Percentiles rank a stretch among this genome's conserved stretches.
phyloP scores from a whole-genome alignment of 352 stramenopile species.

The Globisporangium radiosum region DNA sequence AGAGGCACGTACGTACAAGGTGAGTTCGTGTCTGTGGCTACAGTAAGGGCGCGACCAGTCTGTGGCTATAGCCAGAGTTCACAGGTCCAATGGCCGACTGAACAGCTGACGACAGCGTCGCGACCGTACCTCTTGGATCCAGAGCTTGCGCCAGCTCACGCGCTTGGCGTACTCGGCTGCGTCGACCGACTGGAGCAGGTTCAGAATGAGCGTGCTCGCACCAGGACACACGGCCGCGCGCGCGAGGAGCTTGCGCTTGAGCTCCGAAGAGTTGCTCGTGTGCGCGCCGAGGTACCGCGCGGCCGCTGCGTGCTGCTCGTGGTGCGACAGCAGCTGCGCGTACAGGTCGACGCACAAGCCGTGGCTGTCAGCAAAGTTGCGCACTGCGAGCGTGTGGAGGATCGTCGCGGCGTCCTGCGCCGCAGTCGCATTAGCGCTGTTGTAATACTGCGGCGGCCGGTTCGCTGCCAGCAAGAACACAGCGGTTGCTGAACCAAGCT shows the following conservation, averaged over 20 bases:
- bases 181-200: constrained; percentile 52
- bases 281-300: constrained; percentile 41
- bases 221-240: constrained; percentile 47
- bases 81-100: too few species aligned
- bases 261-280: constrained; percentile 28
- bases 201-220: constrained; percentile 55
- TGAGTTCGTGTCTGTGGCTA: too few species aligned
- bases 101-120: too few species aligned
- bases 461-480: constrained; percentile 63
- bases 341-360: constrained; percentile 49
- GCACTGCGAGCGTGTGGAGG: constrained; percentile 48
- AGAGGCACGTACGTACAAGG: not conserved
- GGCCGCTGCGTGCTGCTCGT: constrained; percentile 41
- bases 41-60: too few species aligned
- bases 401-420: constrained; percentile 52
- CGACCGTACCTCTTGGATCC: constrained; percentile 52
- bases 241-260: constrained; percentile 53
- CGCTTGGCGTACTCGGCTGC: constrained; percentile 30
- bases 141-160: constrained; percentile 25
- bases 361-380: constrained; percentile 50
- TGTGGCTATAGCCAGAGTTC: too few species aligned
- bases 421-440: not conserved
- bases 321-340: constrained; percentile 37
- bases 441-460: not conserved
- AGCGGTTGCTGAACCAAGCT: constrained; percentile 36